Percentiles rank a stretch among this genome's conserved stretches.
These are phyloP conservation scores for Phyllosticta citrichinensis DNA, from an alignment of 2,329 filamentous ascomycete genomes.

Conservation along the genomic window DNA sequence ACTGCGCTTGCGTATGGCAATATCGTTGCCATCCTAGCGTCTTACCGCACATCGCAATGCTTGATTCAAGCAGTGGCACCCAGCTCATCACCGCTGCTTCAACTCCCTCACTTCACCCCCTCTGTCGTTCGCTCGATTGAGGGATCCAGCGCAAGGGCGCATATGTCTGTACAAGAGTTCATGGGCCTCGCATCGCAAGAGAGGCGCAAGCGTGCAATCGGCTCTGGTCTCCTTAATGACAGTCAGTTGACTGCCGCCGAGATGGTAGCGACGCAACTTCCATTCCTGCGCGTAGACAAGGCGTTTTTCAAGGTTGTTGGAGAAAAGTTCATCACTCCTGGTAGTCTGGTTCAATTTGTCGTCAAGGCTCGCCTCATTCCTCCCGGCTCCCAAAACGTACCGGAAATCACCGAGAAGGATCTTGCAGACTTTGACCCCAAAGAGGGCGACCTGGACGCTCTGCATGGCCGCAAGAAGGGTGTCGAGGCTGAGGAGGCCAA, in stretches of 20 bases:
- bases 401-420: slow-evolving; percentile 64
- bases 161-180: slow-evolving; percentile 74
- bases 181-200: slow-evolving; percentile 73
- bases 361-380: slow-evolving; percentile 92
- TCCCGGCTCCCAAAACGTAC: slow-evolving; percentile 66
- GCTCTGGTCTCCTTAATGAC: slow-evolving; percentile 60
- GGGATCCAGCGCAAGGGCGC: slow-evolving; percentile 51
- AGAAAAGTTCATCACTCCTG: slow-evolving; percentile 85
- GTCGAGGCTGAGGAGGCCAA: slow-evolving; percentile 42
- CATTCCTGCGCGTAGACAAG: slow-evolving; percentile 73
- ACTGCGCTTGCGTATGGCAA: slow-evolving; percentile 83
- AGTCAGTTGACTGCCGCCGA: slow-evolving; percentile 68
- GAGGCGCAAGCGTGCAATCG: slow-evolving; percentile 61
- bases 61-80: slow-evolving; percentile 85
- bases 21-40: slow-evolving; percentile 69
- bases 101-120: slow-evolving; percentile 78
- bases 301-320: slow-evolving; percentile 98
- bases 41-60: slow-evolving; percentile 74
- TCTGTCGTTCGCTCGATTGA: slow-evolving; percentile 54
- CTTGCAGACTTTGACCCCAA: slow-evolving; percentile 87
- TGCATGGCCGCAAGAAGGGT: slow-evolving; percentile 58
- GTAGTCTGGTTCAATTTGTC: slow-evolving; percentile 85
- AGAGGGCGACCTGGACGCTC: slow-evolving; percentile 81
- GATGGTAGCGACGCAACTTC: slow-evolving; percentile 71
- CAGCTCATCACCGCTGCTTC: slow-evolving; percentile 74